Percentiles rank a stretch among this genome's conserved stretches.
phyloP scores from a whole-genome alignment of 495 filamentous ascomycete genomes.

The Trichoderma reesei region DNA sequence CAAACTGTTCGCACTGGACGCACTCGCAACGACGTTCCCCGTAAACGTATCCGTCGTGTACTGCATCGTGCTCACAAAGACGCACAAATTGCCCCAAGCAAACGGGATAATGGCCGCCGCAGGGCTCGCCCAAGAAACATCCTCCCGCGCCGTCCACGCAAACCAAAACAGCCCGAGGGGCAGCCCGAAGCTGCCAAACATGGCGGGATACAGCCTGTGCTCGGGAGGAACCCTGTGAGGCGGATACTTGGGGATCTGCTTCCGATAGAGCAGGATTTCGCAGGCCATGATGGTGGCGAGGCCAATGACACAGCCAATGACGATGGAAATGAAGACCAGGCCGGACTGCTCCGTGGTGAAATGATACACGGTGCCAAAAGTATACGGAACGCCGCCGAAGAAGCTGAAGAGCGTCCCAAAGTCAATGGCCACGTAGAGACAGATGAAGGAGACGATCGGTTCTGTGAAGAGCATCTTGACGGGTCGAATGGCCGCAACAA shows the following conservation, averaged over 20 bases:
- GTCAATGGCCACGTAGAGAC: constrained; percentile 51
- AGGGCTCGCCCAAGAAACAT: constrained; percentile 28
- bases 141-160: constrained; percentile 31
- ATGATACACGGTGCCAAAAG: constrained; percentile 40
- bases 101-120: constrained; percentile 48
- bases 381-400: constrained; percentile 52
- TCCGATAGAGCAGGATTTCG: constrained; percentile 32
- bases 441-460: constrained; percentile 53
- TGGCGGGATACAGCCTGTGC: constrained; percentile 46
- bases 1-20: constrained; percentile 54
- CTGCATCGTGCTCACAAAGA: constrained; percentile 27
- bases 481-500: constrained; percentile 47
- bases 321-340: constrained; percentile 50
- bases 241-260: constrained; percentile 20
- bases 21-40: constrained; percentile 47
- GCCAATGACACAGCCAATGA: constrained; percentile 44
- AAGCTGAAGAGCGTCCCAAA: constrained; percentile 57
- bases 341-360: constrained; percentile 42
- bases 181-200: constrained; percentile 48
- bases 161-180: constrained; percentile 44
- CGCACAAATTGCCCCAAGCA: constrained; percentile 46
- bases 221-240: constrained; percentile 35
- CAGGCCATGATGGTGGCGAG: constrained; percentile 33
- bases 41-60: constrained; percentile 54
- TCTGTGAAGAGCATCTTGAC: constrained; percentile 56